Evolutionary conservation across 2,329 filamentous ascomycete genomes (phyloP).

Genomic region (Hortaea sp.): DNA sequence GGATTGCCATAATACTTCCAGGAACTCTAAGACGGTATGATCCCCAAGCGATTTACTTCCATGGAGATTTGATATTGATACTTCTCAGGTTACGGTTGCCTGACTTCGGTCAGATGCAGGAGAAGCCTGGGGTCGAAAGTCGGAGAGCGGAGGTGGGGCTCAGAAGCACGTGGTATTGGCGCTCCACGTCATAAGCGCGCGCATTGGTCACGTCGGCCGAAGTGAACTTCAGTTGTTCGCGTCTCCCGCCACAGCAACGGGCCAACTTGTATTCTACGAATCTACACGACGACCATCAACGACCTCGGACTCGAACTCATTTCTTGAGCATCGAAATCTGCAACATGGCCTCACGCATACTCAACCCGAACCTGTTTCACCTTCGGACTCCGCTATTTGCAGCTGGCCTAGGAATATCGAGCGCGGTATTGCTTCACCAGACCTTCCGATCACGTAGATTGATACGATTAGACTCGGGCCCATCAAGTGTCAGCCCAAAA

Average conservation of each 20-base stretch:
- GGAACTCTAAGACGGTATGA: too few species aligned
- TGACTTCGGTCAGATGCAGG: too few species aligned
- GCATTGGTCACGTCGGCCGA: not conserved
- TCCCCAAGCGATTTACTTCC: too few species aligned
- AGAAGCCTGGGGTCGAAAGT: too few species aligned
- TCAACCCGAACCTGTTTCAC: constrained; percentile 30
- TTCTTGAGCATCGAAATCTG: not conserved
- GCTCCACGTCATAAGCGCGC: not conserved
- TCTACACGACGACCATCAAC: not conserved
- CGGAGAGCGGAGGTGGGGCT: too few species aligned
- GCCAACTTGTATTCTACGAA: too few species aligned
- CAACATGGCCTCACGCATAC: constrained; percentile 31
- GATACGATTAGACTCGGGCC: constrained; percentile 28
- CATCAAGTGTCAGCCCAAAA: constrained; percentile 20
- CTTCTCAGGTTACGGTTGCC: not conserved
- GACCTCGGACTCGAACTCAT: not conserved
- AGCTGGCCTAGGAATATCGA: constrained; percentile 17
- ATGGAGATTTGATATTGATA: not conserved
- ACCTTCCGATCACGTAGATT: constrained; percentile 20
- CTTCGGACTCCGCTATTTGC: constrained; percentile 24
- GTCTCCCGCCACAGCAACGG: not conserved
- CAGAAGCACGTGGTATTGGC: not conserved
- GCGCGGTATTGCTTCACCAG: constrained; percentile 17
- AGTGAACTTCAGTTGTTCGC: not conserved
- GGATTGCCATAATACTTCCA: too few species aligned